Evolutionary conservation across 1,139 yeast species (phyloP), one percentile per base, ranked within the genome.

Genomic region (Hyphopichia burtonii): DNA sequence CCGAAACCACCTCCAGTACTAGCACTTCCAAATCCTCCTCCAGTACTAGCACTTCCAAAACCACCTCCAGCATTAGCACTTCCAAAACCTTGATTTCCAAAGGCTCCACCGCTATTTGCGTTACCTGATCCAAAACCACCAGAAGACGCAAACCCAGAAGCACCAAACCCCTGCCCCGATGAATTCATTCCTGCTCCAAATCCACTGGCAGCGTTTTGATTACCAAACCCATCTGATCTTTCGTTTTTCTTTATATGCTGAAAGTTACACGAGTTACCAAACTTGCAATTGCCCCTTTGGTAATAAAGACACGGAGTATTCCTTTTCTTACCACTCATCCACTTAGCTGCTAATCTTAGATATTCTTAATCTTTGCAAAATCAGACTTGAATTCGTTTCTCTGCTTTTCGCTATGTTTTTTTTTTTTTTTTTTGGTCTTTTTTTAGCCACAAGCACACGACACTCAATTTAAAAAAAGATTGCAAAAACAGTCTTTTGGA

Each of bases 231-330:
- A n/a, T n/a, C n/a, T n/a, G n/a, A n/a, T n/a, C n/a, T n/a, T n/a
- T n/a, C n/a, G n/a, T n/a, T n/a, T n/a, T n/a, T 14, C 18, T n/a
- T 27, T 4, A 27, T 27, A 28, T 43, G 35, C 14, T 34, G 34
- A 42, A 53, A 56, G 34, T 47, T 52, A 43, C 67, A 62, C 36
- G 36, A 49, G 37, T 46, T 52, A 4, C 66, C 67, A 42, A 41
- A 49, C 37, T 48, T 50, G 46, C 67, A 61, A 36, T 46, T 46
- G 4, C 65, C 65, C 36, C 51, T 47, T 4, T 19, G 28, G 34
- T 31, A 37, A 31, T 16, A 37, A 5, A n/a, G 11, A 15, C 39
- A n/a, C n/a, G n/a, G n/a, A n/a, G n/a, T n/a, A n/a, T n/a, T n/a
- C n/a, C n/a, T n/a, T n/a, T n/a, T n/a, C n/a, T n/a, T n/a, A n/a